A percentile compares a stretch with the other conserved stretches of the same genome.
These are phyloP conservation scores for Senna tora DNA, from an alignment of 306 rosid species.

Conservation along the genomic window DNA sequence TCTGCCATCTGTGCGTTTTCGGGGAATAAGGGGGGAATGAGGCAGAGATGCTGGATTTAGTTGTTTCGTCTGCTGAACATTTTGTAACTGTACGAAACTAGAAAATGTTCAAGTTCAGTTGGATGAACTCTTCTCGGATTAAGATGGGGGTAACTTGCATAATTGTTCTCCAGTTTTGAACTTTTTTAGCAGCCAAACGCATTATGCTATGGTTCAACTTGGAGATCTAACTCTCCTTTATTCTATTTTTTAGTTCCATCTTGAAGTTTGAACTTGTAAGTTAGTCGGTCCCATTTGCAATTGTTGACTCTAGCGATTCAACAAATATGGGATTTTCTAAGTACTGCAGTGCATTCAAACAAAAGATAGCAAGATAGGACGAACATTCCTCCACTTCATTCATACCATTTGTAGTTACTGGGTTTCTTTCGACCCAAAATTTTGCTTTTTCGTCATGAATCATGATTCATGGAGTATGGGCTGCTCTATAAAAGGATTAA, in stretches of 20 bases:
- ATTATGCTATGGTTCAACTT: slow-evolving; percentile 26
- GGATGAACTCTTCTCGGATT: slow-evolving; percentile 27
- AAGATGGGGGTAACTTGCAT: slow-evolving; percentile 19
- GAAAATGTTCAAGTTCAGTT: slow-evolving; percentile 29
- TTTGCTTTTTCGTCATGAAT: slow-evolving; percentile 6
- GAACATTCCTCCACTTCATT: neutral
- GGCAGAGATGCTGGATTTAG: slow-evolving; percentile 29
- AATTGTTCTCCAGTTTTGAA: neutral
- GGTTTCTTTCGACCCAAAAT: slow-evolving; percentile 8
- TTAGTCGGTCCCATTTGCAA: slow-evolving; percentile 14
- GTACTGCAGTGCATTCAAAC: neutral
- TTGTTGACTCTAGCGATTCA: neutral
- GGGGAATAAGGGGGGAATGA: slow-evolving; percentile 35
- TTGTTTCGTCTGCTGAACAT: slow-evolving; percentile 29
- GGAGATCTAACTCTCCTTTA: slow-evolving; percentile 46
- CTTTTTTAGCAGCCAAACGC: slow-evolving; percentile 24
- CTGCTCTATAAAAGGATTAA: slow-evolving; percentile 1
- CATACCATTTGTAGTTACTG: neutral
- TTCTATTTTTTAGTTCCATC: slow-evolving; percentile 5
- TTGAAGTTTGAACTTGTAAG: slow-evolving; percentile 26
- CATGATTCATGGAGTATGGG: neutral
- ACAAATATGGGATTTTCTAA: slow-evolving; percentile 5
- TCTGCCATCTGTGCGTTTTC: slow-evolving; percentile 24
- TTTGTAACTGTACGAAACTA: slow-evolving; percentile 10
- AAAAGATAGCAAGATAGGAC: neutral